Evolutionary conservation across 2,329 filamentous ascomycete species (phyloP).

Genomic region (Talaromyces pinophilus): DNA sequence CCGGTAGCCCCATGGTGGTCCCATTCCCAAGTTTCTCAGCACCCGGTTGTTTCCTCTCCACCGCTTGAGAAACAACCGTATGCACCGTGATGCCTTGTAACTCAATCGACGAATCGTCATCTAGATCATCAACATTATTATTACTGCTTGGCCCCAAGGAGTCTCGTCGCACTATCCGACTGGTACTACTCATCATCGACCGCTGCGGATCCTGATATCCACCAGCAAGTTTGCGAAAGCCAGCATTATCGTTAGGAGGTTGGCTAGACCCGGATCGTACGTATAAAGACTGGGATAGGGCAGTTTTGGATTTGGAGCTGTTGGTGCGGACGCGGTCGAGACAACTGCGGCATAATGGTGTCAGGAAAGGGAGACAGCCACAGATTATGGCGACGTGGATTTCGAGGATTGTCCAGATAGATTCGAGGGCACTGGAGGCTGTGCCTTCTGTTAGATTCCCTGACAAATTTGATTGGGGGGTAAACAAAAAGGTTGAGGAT

Average conservation of each 20-base stretch:
- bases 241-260: not conserved
- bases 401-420: constrained; percentile 10
- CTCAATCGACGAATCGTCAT: constrained; percentile 8
- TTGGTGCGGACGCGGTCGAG: not conserved
- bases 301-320: constrained; percentile 2
- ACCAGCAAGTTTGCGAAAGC: not conserved
- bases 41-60: not conserved
- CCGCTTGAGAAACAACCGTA: not conserved
- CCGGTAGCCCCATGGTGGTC: not conserved
- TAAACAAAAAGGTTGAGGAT: not conserved
- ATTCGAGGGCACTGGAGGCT: constrained; percentile 14
- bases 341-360: constrained; percentile 24
- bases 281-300: not conserved
- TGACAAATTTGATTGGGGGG: not conserved
- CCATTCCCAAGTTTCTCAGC: not conserved
- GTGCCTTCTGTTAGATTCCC: not conserved
- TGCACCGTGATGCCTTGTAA: constrained; percentile 7
- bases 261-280: not conserved
- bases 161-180: not conserved
- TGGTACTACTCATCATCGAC: not conserved
- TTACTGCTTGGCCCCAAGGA: not conserved
- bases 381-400: constrained; percentile 28
- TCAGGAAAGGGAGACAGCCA: constrained; percentile 27
- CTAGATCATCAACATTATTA: not conserved
- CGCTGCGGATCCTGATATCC: not conserved